These are phyloP conservation scores for Oryza meyeriana DNA, from an alignment of 176 grass and related monocot species.

Conservation along the genomic window DNA sequence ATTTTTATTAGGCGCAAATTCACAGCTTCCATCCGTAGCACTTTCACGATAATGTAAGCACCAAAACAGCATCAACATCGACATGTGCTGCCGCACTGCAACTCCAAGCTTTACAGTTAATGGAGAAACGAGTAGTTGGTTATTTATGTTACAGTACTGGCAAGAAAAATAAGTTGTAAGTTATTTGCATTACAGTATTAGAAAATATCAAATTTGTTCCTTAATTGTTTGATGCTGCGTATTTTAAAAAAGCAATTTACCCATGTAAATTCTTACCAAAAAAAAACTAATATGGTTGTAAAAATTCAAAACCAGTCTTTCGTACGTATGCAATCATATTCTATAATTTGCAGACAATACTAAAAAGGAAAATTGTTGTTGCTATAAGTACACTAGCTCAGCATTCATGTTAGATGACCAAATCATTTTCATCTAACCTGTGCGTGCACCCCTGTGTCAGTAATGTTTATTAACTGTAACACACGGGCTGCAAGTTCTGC, in stretches of 20 bases:
- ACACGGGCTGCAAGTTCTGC: constrained; percentile 93
- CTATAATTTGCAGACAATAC: constrained; percentile 11
- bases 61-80: neutral
- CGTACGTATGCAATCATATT: neutral
- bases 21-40: neutral
- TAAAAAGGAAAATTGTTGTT: neutral
- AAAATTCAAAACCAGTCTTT: neutral
- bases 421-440: constrained; percentile 61
- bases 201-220: neutral
- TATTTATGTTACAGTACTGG: neutral
- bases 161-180: neutral
- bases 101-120: neutral
- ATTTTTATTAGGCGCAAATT: neutral
- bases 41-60: neutral
- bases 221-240: no score
- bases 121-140: neutral
- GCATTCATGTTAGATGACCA: constrained; percentile 25
- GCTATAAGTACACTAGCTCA: constrained; percentile 3
- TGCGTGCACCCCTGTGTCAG: constrained; percentile 69
- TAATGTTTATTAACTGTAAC: constrained; percentile 90
- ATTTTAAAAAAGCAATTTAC: neutral
- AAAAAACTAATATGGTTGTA: constrained; percentile 1
- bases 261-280: neutral
- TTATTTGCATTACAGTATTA: neutral
- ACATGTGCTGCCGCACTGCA: neutral